Percentiles rank a stretch among this genome's conserved stretches.
Conservation (phyloP, 345 rosid genomes). For the Populus simonii region DNA sequence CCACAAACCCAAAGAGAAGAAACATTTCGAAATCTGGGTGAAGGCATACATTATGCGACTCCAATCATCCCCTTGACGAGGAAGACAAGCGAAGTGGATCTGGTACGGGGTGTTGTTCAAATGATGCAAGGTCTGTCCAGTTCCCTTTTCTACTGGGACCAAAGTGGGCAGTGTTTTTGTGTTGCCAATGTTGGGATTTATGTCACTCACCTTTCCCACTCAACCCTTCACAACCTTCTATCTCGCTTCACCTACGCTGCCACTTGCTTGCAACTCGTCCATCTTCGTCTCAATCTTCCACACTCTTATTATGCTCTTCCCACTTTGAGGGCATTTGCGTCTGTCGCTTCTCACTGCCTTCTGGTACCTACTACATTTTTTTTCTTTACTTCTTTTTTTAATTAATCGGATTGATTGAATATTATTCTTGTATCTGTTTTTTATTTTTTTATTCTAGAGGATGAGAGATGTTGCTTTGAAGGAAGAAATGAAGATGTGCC, state of each 20-base stretch:
- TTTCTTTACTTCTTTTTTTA: not conserved
- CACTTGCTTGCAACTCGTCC: constrained; percentile 72
- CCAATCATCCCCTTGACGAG: constrained; percentile 15
- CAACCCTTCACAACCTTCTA: constrained; percentile 58
- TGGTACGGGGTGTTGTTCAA: constrained; percentile 61
- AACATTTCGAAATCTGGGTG: constrained; percentile 9
- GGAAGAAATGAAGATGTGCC: constrained; percentile 63
- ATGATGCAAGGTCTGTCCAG: constrained; percentile 79
- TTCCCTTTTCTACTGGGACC: constrained; percentile 64
- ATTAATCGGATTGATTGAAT: not conserved
- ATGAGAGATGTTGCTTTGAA: constrained; percentile 75
- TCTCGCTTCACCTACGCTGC: constrained; percentile 63
- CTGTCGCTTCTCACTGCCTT: constrained; percentile 67
- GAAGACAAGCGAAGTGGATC: constrained; percentile 21
- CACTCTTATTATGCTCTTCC: constrained; percentile 20
- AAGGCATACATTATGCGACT: constrained; percentile 30
- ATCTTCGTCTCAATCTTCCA: constrained; percentile 27
- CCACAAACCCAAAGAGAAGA: not conserved
- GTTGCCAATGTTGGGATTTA: constrained; percentile 46
- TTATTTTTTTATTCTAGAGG: constrained; percentile 33
- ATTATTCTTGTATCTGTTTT: not conserved
- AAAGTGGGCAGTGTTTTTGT: constrained; percentile 33
- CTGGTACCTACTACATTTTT: constrained; percentile 32
- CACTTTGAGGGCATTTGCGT: constrained; percentile 73
- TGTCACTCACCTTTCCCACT: constrained; percentile 64